Evolutionary conservation across 2,329 filamentous ascomycete genomes (phyloP), one percentile per base, ranked within the genome.

Genomic region (Penicillium janthinellum): DNA sequence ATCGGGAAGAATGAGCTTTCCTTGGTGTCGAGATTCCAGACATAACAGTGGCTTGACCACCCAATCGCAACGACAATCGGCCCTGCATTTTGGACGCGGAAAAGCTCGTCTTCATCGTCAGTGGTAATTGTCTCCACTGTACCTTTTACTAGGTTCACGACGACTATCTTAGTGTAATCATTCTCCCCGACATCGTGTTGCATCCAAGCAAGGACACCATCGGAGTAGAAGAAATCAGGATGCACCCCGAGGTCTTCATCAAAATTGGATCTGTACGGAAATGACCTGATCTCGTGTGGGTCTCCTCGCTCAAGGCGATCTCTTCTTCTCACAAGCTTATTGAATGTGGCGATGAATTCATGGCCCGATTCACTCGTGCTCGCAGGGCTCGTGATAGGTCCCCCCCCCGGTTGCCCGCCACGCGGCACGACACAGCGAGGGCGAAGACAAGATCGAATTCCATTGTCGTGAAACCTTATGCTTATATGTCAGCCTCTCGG

Each of bases 391-490:
- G 28, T 1, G 28, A 8, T 31, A 31, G 28, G 6, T 1, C 49
- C 12, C 48, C 34, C 41, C 67, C 57, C 34, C 44, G 44, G 34
- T 67, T 66, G 47, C 56, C 57, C 54, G 62, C 28, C 70, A 58
- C 14, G 66, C 57, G 25, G 61, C 44, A 34, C 54, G 47, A 41
- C 67, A 68, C 28, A 71, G 58, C 2, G 53, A 22, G 5, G 60
- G 54, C 0, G 69, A 73, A 14, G 71, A 71, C 12, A 77, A 59
- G n/a, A 75, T 17, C 17, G 58, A 44, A 8, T 64, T 54, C 75
- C 75, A 77, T 56, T 60, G 64, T 60, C 60, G 71, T 11, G 73
- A 76, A 51, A 77, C 74, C 73, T 75, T 51, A 31, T n/a, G 41
- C 44, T 12, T 5, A 7, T 17, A 34, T 17, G 15, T 48, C 31